Evolutionary conservation across 371 early-diverging fungal genomes (phyloP).

Genomic region (Globomyces sp.): DNA sequence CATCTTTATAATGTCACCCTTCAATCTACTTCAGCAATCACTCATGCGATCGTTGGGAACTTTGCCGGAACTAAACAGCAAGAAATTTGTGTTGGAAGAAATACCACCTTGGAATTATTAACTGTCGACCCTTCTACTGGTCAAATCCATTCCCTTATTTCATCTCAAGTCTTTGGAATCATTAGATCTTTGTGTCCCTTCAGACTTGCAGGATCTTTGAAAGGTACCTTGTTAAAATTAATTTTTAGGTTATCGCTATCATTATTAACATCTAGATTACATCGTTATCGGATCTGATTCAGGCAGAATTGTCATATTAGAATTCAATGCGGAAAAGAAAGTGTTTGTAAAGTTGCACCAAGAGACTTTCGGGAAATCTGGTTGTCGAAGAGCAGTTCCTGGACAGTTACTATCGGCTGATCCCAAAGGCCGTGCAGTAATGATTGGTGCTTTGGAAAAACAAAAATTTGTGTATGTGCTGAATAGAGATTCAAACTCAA

Average conservation of each 20-base stretch:
- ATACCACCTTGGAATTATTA: constrained; percentile 74
- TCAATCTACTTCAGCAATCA: constrained; percentile 77
- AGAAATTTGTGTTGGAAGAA: constrained; percentile 84
- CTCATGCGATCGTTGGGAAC: constrained; percentile 81
- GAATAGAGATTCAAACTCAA: constrained; percentile 85
- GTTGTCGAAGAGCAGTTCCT: constrained; percentile 85
- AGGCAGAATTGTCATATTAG: constrained; percentile 87
- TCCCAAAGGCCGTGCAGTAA: constrained; percentile 94
- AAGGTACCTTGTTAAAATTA: background rate
- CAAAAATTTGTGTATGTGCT: constrained; percentile 94
- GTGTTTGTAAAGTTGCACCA: constrained; percentile 81
- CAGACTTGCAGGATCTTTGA: constrained; percentile 1
- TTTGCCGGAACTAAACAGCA: constrained; percentile 90
- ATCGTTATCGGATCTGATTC: constrained; percentile 89
- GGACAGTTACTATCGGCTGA: constrained; percentile 95
- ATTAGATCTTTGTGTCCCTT: constrained; percentile 73
- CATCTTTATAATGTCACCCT: constrained; percentile 90
- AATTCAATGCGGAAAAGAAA: constrained; percentile 76
- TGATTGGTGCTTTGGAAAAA: constrained; percentile 94
- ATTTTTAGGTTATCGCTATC: too few relatives aligned
- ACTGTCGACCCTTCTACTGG: constrained; percentile 78
- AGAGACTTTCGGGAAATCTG: constrained; percentile 96
- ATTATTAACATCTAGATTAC: constrained; percentile 62
- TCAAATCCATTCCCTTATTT: constrained; percentile 64
- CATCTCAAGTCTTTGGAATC: constrained; percentile 83